A percentile compares a stretch with the other conserved stretches of the same genome.
phyloP scores from a whole-genome alignment of 2,329 filamentous ascomycete species.

The Nannizzia gypsea region DNA sequence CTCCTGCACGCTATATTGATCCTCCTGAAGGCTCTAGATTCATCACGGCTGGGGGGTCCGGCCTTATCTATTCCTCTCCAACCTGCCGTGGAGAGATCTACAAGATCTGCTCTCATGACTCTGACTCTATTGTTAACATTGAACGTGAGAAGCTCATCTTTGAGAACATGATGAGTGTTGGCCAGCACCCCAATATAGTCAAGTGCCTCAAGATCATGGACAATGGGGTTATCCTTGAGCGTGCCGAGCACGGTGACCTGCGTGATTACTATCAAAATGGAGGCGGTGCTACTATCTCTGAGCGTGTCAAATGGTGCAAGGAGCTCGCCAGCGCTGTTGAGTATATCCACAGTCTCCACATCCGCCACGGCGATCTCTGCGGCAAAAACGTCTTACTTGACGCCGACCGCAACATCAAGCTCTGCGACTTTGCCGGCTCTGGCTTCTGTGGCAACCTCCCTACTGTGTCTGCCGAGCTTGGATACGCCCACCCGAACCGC shows the following conservation, averaged over 20 bases:
- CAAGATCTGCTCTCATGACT: conserved; percentile 4
- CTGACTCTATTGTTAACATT: conserved; percentile 6
- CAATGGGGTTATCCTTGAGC: conserved; percentile 6
- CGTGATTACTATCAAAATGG: conserved; percentile 4
- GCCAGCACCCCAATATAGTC: conserved; percentile 5
- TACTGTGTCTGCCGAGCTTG: not conserved
- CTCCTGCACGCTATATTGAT: not conserved
- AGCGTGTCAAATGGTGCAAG: conserved; percentile 6
- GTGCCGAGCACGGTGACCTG: conserved; percentile 7
- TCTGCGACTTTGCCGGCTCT: conserved; percentile 11
- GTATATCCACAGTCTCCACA: conserved; percentile 2
- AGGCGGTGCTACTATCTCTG: conserved; percentile 2
- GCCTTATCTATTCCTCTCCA: not conserved
- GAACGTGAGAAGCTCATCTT: conserved; percentile 4
- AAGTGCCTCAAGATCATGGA: not conserved
- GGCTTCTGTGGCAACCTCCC: conserved; percentile 1
- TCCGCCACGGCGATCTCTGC: conserved; percentile 7
- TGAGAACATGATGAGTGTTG: conserved; percentile 1
- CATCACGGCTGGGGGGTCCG: conserved; percentile 1
- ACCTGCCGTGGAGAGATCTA: not conserved
- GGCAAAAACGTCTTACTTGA: conserved; percentile 8
- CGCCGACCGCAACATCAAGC: conserved; percentile 5
- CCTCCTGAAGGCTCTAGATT: conserved; percentile 2
- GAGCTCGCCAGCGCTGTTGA: conserved; percentile 7
- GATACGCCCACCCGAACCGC: conserved; percentile 4